Evolutionary conservation across 2,329 filamentous ascomycete species (phyloP).

Genomic region (Neurospora sp.): DNA sequence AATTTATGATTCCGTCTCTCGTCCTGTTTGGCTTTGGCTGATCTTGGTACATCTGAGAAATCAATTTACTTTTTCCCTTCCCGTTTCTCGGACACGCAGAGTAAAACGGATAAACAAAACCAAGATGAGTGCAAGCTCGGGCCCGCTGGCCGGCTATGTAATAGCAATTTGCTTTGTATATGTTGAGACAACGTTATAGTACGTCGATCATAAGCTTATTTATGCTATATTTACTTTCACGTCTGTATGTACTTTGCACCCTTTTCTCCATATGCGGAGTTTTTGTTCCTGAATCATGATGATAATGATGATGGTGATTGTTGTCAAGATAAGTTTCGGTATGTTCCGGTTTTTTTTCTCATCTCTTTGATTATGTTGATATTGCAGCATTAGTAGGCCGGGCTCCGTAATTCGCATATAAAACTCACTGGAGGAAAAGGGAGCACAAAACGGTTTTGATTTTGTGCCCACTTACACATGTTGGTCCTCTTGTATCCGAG

Average conservation of each 20-base stretch:
- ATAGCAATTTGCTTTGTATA: neutral
- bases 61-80: neutral
- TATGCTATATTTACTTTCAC: neutral
- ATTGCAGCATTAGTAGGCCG: neutral
- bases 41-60: neutral
- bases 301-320: neutral
- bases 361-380: neutral
- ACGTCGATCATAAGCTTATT: neutral
- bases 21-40: neutral
- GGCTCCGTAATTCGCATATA: too few relatives aligned
- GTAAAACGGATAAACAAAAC: neutral
- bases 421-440: neutral
- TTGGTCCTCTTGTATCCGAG: neutral
- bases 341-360: neutral
- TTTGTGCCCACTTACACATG: neutral
- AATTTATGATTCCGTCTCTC: neutral
- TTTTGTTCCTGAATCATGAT: neutral
- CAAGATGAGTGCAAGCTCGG: neutral
- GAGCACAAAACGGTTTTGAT: neutral
- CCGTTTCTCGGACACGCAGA: neutral
- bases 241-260: neutral
- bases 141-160: neutral
- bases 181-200: neutral
- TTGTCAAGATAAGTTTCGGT: neutral
- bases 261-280: neutral